Evolutionary conservation across 2,329 filamentous ascomycete genomes (phyloP).

Genomic region (Pyrenophora teres): DNA sequence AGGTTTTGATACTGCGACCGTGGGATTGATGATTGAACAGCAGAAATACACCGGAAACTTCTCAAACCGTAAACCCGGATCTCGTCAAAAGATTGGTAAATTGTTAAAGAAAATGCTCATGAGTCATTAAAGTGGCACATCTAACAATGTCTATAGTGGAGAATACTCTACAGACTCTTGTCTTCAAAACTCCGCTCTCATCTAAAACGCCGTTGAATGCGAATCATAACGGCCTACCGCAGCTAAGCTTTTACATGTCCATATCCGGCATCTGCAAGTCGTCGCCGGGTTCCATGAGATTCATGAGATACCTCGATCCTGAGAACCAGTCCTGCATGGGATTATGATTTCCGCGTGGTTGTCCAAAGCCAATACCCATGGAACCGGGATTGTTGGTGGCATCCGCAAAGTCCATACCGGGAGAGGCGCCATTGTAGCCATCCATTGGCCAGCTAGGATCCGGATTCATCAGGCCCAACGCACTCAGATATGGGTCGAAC

Average conservation of each 20-base stretch:
- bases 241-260: conserved; percentile 7
- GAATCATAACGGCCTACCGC: too few species aligned
- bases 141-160: too few species aligned
- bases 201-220: not conserved
- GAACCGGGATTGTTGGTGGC: not conserved
- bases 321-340: conserved; percentile 68
- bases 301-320: conserved; percentile 68
- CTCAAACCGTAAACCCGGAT: too few species aligned
- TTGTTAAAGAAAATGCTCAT: too few species aligned
- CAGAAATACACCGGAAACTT: too few species aligned
- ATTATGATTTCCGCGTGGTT: conserved; percentile 46
- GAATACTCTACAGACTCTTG: too few species aligned
- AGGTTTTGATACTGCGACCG: too few species aligned
- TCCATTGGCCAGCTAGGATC: conserved; percentile 34
- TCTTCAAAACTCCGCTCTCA: too few species aligned
- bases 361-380: conserved; percentile 12
- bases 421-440: conserved; percentile 10
- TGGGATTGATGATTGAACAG: too few species aligned
- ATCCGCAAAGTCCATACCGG: not conserved
- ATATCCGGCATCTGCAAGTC: conserved; percentile 51
- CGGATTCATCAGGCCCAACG: conserved; percentile 63
- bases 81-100: too few species aligned
- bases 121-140: too few species aligned
- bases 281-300: conserved; percentile 61
- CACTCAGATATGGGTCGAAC: conserved; percentile 69